phyloP scores from a whole-genome alignment of 2,329 filamentous ascomycete genomes.

The Dactylellina sp. region DNA sequence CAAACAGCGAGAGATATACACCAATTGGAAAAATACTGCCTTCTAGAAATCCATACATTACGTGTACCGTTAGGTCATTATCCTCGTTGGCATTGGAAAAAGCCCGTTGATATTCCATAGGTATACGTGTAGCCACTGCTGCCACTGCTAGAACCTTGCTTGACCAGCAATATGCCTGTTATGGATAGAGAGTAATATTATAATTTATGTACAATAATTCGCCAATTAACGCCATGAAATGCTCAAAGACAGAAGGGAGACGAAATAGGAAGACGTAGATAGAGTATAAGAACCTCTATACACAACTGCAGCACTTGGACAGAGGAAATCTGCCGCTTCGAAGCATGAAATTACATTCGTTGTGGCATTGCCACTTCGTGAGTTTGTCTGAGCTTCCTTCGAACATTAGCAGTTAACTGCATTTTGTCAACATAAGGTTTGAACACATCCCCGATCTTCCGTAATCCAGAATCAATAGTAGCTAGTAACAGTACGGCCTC shows the following conservation, averaged over 20 bases:
- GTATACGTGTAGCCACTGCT: no score
- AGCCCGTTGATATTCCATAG: no score
- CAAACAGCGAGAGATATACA: not conserved
- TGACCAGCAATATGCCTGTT: no score
- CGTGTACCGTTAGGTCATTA: no score
- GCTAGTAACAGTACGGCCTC: constrained; percentile 24
- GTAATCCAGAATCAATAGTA: constrained; percentile 27
- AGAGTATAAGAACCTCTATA: not conserved
- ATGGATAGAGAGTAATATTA: no score
- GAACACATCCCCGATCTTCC: constrained; percentile 45
- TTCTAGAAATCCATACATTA: not conserved
- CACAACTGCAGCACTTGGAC: not conserved
- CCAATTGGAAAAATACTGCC: not conserved
- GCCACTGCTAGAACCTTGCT: no score
- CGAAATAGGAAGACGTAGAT: not conserved
- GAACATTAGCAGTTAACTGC: constrained; percentile 26
- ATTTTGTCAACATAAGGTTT: constrained; percentile 35
- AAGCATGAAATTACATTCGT: not conserved
- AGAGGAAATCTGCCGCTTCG: not conserved
- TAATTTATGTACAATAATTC: constrained; percentile 8
- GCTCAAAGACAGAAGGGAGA: constrained; percentile 4
- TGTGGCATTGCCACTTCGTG: constrained; percentile 23
- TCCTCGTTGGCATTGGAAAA: no score
- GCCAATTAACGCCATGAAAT: constrained; percentile 29
- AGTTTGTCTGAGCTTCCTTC: constrained; percentile 32